These are phyloP conservation scores for Pythium rhizo-oryzae DNA, from an alignment of 352 stramenopile species.

Conservation along the genomic window DNA sequence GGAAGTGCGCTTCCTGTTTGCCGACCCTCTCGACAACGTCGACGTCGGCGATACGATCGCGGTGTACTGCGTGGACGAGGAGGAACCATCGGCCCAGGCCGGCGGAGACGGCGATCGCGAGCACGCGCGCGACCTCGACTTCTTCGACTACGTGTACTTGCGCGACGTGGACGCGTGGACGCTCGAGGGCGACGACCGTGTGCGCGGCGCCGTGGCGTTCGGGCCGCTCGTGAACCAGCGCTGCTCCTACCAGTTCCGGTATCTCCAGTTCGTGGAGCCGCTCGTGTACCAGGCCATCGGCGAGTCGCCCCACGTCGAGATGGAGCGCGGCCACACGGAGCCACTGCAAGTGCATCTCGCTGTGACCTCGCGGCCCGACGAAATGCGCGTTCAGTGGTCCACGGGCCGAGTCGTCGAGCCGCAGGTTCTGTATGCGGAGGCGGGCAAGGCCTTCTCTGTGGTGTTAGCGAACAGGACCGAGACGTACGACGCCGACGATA, in stretches of 20 bases:
- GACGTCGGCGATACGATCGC: slow-evolving; percentile 19
- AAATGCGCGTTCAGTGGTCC: slow-evolving; percentile 38
- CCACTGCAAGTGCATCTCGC: slow-evolving; percentile 36
- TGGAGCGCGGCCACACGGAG: slow-evolving; percentile 23
- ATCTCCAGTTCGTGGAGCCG: slow-evolving; percentile 14
- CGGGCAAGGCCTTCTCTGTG: neutral
- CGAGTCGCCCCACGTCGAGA: slow-evolving; percentile 21
- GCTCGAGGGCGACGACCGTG: slow-evolving; percentile 7
- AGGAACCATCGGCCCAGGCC: neutral
- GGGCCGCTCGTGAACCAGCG: slow-evolving; percentile 35
- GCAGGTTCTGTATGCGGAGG: slow-evolving; percentile 15
- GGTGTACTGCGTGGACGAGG: slow-evolving; percentile 20
- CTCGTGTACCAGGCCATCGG: slow-evolving; percentile 22
- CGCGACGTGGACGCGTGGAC: slow-evolving; percentile 10
- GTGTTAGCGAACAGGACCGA: neutral
- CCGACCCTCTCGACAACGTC: slow-evolving; percentile 1
- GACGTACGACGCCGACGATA: slow-evolving; percentile 24
- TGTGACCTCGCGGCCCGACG: slow-evolving; percentile 18
- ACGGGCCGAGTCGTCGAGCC: slow-evolving; percentile 14
- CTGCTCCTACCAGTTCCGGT: slow-evolving; percentile 39
- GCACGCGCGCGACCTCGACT: slow-evolving; percentile 18
- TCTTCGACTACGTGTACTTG: slow-evolving; percentile 23
- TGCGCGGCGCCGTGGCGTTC: slow-evolving; percentile 15
- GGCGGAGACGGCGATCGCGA: neutral
- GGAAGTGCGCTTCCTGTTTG: slow-evolving; percentile 8